Evolutionary conservation across 2,329 filamentous ascomycete species (phyloP).

Genomic region (Elsinoe perseae): DNA sequence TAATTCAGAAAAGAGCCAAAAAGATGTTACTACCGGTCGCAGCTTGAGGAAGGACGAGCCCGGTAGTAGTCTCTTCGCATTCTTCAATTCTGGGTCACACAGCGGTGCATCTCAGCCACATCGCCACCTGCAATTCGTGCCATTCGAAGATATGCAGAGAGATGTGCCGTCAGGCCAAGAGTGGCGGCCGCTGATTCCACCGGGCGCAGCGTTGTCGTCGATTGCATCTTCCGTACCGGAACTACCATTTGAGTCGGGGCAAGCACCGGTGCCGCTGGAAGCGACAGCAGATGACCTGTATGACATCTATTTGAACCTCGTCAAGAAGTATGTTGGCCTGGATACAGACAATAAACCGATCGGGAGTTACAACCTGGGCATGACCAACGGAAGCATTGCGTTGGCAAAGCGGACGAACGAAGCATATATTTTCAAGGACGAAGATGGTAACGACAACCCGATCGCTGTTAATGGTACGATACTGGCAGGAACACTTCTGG

Average conservation of each 20-base stretch:
- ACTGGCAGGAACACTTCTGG: slow-evolving; percentile 51
- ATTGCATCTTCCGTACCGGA: slow-evolving; percentile 29
- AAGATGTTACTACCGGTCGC: too few species aligned
- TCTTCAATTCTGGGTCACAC: slow-evolving; percentile 62
- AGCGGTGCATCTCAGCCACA: slow-evolving; percentile 67
- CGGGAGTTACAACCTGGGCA: slow-evolving; percentile 51
- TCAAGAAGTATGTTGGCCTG: neutral
- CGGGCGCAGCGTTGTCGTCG: slow-evolving; percentile 19
- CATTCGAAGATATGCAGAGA: slow-evolving; percentile 53
- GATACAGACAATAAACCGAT: neutral
- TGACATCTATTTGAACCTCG: neutral
- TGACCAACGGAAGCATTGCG: slow-evolving; percentile 48
- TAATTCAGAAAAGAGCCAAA: too few species aligned
- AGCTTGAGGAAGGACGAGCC: too few species aligned
- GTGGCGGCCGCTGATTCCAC: slow-evolving; percentile 44
- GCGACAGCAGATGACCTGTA: neutral
- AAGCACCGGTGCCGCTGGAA: neutral
- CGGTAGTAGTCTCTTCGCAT: slow-evolving; percentile 46
- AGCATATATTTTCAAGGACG: slow-evolving; percentile 34
- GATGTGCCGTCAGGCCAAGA: slow-evolving; percentile 21
- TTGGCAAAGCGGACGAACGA: slow-evolving; percentile 46
- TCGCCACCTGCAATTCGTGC: slow-evolving; percentile 63
- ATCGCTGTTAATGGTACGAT: slow-evolving; percentile 51
- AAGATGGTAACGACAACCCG: slow-evolving; percentile 32
- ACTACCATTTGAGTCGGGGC: neutral